phyloP scores from a whole-genome alignment of 163 green algal genomes.

The Chlorella variabilis region DNA sequence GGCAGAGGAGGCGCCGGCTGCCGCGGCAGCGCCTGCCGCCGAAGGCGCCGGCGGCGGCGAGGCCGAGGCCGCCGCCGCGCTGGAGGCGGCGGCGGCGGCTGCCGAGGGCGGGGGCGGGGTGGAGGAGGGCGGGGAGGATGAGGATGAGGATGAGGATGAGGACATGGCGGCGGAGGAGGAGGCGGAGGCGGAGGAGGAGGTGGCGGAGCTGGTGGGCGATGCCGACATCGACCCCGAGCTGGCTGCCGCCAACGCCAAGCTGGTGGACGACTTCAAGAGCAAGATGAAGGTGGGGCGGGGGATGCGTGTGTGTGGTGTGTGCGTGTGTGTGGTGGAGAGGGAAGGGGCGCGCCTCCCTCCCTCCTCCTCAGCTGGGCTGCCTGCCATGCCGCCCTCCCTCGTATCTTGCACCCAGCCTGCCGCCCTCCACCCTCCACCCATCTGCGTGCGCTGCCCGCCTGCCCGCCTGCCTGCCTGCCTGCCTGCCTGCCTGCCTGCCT shows the following conservation, averaged over 20 bases:
- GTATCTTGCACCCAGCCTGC: too few species aligned
- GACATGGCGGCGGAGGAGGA: constrained; percentile 33
- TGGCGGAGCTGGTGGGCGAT: constrained; percentile 42
- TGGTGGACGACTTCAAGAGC: constrained; percentile 48
- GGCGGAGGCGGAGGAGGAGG: constrained; percentile 36
- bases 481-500: too few species aligned
- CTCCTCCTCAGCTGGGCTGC: too few species aligned
- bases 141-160: not conserved
- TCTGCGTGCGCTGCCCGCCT: too few species aligned
- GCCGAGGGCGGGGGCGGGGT: not conserved
- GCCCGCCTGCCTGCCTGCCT: too few species aligned
- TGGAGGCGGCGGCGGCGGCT: not conserved
- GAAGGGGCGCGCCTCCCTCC: too few species aligned
- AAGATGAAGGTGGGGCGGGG: constrained; percentile 35
- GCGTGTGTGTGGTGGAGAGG: not conserved
- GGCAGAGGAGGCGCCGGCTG: constrained; percentile 8
- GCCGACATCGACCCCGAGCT: constrained; percentile 35
- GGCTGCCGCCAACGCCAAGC: constrained; percentile 27
- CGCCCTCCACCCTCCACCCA: too few species aligned
- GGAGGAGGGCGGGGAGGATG: not conserved
- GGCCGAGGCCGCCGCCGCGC: not conserved
- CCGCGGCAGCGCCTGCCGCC: not conserved
- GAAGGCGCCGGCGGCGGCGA: not conserved
- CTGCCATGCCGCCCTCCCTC: too few species aligned
- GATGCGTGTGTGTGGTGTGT: not conserved